Base-by-base conservation (phyloP, 306 rosid species). In the Benincasa hispida region DNA sequence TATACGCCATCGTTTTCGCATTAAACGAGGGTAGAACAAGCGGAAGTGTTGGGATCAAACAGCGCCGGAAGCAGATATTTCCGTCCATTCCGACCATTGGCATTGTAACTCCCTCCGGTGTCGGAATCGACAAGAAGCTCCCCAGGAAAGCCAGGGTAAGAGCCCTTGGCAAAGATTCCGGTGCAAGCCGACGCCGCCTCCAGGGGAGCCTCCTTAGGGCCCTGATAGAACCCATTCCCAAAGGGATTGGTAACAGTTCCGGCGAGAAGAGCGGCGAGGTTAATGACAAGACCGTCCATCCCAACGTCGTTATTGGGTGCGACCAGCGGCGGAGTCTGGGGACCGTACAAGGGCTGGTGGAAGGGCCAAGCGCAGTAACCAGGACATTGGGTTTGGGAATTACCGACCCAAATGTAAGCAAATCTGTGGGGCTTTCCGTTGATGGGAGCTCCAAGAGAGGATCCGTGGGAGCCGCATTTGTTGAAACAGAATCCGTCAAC, bases 301-400 rank as follows among this genome's bases (percentile, higher is more conserved):
- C 96, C 96, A 77, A 87, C 96, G 13, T 90, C 92, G 30, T 88
- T 88, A 78, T 90, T 88, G 6, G 96, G 91, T 0, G 91, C 83
- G 19, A 87, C 85, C 74, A 90, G 62, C 0, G 88, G 85, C 13
- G 87, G 82, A 59, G 61, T 74, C 60, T 88, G 91, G 0, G 91
- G 89, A 0, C 93, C 93, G 14, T 88, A 87, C 8, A 88, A 51
- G 1, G 95, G 90, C 34, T 86, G 89, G 72, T 90, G 95, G 77
- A 85, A 90, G 0, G 92, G 91, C 95, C 93, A 90, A 0, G 91
- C 90, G 27, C 96, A 90, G 25, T 87, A 87, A 1, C 92, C 91
- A 0, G 92, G 92, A 72, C 96, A 90, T 6, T 90, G 96, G 5
- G 81, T 85, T 77, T 85, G 87, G 0, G 96, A 88, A 53, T 90